A percentile compares a stretch with the other conserved stretches of the same genome.
Evolutionary conservation across 805 yeast species (phyloP).

Genomic region (Suhomyces vadensis): DNA sequence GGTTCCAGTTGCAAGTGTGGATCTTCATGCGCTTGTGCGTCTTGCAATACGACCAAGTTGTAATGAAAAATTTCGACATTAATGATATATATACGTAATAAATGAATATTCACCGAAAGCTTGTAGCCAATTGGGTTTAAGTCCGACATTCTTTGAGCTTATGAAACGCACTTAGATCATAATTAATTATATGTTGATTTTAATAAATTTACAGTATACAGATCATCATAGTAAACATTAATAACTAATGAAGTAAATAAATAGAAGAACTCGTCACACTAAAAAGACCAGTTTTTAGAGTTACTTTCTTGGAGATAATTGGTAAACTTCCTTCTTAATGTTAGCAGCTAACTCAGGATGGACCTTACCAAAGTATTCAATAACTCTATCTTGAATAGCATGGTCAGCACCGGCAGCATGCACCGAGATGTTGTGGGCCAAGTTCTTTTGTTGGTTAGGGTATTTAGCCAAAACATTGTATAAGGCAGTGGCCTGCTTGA

Average conservation of each 20-base stretch:
- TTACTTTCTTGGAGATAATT: conserved; percentile 50
- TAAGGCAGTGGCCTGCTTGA: conserved; percentile 70
- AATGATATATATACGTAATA: background rate
- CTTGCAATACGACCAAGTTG: conserved; percentile 46
- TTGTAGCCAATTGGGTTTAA: no score
- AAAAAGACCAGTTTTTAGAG: conserved; percentile 5
- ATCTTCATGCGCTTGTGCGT: conserved; percentile 38
- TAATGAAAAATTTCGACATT: conserved; percentile 9
- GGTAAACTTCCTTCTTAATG: conserved; percentile 63
- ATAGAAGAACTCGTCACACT: background rate
- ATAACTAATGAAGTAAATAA: background rate
- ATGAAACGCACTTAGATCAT: no score
- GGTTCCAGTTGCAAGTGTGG: conserved; percentile 45
- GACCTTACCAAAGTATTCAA: conserved; percentile 74
- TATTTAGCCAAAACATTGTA: conserved; percentile 77
- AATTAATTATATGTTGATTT: no score
- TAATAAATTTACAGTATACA: background rate
- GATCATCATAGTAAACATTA: conserved; percentile 1
- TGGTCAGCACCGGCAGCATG: conserved; percentile 73
- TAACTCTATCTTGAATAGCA: conserved; percentile 74
- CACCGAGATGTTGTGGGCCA: conserved; percentile 80
- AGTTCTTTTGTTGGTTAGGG: conserved; percentile 79
- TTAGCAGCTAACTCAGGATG: conserved; percentile 64
- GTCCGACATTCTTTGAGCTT: no score
- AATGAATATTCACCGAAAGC: no score